phyloP scores from a whole-genome alignment of 108 stramenopile genomes.

The Skeletonema costatum region DNA sequence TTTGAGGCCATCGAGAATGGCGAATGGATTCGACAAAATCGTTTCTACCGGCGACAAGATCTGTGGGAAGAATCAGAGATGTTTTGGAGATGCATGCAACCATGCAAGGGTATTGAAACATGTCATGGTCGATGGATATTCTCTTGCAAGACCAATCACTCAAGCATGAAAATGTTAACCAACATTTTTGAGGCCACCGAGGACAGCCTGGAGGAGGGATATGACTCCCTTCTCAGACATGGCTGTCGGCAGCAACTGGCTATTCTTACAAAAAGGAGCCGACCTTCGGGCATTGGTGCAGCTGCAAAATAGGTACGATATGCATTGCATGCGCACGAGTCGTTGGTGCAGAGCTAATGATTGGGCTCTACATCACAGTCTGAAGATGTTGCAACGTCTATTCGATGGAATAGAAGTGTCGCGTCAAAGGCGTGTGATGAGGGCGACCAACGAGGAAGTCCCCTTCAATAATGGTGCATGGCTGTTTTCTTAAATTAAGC shows the following conservation, averaged over 20 bases:
- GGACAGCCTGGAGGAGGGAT: background rate
- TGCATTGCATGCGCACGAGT: background rate
- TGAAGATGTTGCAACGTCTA: background rate
- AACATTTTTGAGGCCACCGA: background rate
- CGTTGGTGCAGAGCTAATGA: background rate
- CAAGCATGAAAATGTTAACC: background rate
- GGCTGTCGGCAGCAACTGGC: background rate
- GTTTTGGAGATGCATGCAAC: background rate
- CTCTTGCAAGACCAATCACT: background rate
- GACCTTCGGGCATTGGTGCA: background rate
- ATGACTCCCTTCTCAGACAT: too few relatives aligned
- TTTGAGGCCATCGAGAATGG: background rate
- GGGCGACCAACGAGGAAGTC: background rate
- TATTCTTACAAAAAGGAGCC: background rate
- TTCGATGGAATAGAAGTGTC: background rate
- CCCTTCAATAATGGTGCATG: background rate
- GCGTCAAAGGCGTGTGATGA: background rate
- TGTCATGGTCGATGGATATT: slow-evolving; percentile 6
- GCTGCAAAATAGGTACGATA: background rate
- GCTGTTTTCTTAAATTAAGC: background rate
- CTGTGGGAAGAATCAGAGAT: background rate
- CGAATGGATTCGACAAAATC: background rate
- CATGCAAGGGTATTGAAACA: background rate
- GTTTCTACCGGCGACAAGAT: background rate
- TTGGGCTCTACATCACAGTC: background rate